phyloP scores from a whole-genome alignment of 768 basidiomycete species.

The Pleurotus pulmonarius region DNA sequence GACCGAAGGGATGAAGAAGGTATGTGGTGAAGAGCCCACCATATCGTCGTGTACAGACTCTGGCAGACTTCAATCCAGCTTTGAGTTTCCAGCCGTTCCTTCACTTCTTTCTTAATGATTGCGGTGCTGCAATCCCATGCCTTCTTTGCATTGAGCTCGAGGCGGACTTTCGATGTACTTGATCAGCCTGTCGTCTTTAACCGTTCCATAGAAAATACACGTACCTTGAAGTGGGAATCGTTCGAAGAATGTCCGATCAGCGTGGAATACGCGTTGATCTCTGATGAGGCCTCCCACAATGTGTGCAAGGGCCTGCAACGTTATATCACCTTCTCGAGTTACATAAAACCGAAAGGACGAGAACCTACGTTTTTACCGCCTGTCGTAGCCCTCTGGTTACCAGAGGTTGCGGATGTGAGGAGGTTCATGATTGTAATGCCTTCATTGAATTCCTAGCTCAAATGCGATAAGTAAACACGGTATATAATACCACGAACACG shows the following conservation, averaged over 20 bases:
- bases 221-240: neutral
- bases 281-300: constrained; percentile 33
- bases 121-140: neutral
- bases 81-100: neutral
- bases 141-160: neutral
- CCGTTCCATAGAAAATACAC: neutral
- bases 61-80: neutral
- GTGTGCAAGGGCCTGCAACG: constrained; percentile 21
- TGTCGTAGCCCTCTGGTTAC: neutral
- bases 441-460: constrained; percentile 23
- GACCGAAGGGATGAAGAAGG: too few species aligned
- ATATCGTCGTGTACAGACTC: neutral
- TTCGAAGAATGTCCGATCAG: neutral
- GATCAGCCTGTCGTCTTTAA: neutral
- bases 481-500: neutral
- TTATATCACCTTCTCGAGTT: too few species aligned
- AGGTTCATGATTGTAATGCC: constrained; percentile 23
- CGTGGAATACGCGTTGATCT: constrained; percentile 17
- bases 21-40: neutral
- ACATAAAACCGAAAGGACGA: too few species aligned
- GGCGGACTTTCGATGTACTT: neutral
- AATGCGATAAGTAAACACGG: neutral
- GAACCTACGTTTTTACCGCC: neutral
- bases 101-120: neutral
- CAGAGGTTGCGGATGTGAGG: constrained; percentile 5